Conservation (phyloP, 176 grass and related monocot species). For the Carex myosuroides region DNA sequence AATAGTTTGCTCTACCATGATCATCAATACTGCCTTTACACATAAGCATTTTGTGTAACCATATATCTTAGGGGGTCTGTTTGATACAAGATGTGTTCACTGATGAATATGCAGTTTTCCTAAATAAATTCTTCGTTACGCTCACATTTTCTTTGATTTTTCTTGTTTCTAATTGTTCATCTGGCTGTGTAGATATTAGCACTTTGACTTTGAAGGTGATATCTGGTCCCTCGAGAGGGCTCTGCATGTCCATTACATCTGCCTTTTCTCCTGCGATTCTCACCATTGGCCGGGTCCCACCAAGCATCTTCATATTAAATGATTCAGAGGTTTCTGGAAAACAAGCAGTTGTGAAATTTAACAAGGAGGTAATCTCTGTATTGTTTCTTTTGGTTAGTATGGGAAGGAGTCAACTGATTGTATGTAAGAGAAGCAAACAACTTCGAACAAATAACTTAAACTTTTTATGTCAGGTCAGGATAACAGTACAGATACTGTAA, state of each 20-base stretch:
- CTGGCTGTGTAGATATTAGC: conserved; percentile 48
- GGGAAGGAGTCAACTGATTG: not conserved
- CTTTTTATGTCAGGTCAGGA: not conserved
- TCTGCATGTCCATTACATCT: conserved; percentile 49
- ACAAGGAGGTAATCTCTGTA: conserved; percentile 41
- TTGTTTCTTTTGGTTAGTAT: not conserved
- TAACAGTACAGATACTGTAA: not conserved
- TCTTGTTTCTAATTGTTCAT: conserved; percentile 41
- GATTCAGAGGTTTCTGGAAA: conserved; percentile 81
- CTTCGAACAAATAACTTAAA: not conserved
- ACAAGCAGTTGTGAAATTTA: conserved; percentile 76
- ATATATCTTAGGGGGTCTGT: not conserved
- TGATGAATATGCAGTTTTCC: not conserved
- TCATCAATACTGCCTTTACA: not conserved
- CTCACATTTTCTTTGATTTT: conserved; percentile 16
- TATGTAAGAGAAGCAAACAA: not conserved
- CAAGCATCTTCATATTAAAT: conserved; percentile 51
- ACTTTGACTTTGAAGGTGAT: conserved; percentile 59
- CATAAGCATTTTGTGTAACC: not conserved
- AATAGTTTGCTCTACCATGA: not conserved
- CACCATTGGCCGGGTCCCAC: conserved; percentile 58
- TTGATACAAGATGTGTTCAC: not conserved
- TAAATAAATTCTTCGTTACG: not conserved
- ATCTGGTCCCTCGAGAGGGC: conserved; percentile 58
- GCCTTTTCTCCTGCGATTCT: conserved; percentile 29